Percentiles rank a stretch among this genome's conserved stretches.
These are phyloP conservation scores for Clavispora santaluciae DNA, from an alignment of 805 yeast genomes.

Conservation along the genomic window DNA sequence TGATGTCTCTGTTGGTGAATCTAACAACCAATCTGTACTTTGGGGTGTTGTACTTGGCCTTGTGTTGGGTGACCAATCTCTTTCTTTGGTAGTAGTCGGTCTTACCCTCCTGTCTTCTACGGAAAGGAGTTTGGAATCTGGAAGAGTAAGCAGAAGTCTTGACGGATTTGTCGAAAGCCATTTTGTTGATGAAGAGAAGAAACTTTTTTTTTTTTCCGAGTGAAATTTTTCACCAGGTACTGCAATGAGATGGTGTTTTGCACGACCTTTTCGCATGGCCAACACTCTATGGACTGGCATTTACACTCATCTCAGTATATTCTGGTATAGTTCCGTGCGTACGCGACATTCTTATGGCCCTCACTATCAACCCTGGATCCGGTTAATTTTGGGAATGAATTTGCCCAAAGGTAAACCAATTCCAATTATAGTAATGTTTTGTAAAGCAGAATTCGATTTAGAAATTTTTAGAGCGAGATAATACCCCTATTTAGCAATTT, in stretches of 20 bases:
- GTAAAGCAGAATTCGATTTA: no score
- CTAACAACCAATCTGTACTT: constrained; percentile 99
- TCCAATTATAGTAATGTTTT: no score
- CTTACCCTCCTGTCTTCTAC: constrained; percentile 99
- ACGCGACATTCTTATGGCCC: no score
- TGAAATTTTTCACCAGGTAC: constrained; percentile 3
- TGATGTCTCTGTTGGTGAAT: constrained; percentile 99
- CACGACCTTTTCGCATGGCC: not conserved
- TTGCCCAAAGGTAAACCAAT: no score
- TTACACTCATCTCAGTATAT: not conserved
- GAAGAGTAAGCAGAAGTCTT: constrained; percentile 96
- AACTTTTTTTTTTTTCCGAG: constrained; percentile 1
- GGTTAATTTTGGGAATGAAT: no score
- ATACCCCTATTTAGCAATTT: no score
- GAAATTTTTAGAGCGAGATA: no score
- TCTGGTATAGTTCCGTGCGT: no score
- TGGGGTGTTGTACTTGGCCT: constrained; percentile 99
- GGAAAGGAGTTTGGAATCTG: constrained; percentile 99
- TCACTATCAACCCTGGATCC: no score
- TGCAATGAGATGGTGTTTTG: not conserved
- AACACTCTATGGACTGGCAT: not conserved
- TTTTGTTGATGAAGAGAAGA: constrained; percentile 29
- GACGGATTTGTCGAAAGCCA: constrained; percentile 67
- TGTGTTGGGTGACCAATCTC: constrained; percentile 99
- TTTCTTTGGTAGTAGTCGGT: constrained; percentile 99